These are phyloP conservation scores for Aspergillus transmontanensis DNA, from an alignment of 2,329 filamentous ascomycete species.

Conservation along the genomic window DNA sequence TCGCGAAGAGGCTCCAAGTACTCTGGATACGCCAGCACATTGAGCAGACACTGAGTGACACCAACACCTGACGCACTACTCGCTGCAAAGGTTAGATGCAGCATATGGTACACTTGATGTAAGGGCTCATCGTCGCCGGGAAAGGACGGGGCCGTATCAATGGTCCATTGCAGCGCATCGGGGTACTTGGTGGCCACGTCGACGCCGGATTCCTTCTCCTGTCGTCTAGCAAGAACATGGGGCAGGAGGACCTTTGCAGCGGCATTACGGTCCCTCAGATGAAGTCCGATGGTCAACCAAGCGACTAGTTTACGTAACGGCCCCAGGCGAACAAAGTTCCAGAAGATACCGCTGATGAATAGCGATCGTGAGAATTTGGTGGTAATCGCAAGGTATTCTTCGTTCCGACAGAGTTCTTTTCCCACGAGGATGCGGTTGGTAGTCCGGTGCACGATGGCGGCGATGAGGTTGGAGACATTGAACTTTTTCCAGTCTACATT, in stretches of 20 bases:
- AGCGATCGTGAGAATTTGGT: background rate
- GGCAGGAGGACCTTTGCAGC: background rate
- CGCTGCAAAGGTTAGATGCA: background rate
- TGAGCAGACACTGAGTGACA: background rate
- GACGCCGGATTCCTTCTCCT: background rate
- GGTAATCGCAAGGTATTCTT: background rate
- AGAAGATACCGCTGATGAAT: constrained; percentile 3
- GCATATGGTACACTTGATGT: background rate
- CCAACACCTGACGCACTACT: background rate
- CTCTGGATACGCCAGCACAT: background rate
- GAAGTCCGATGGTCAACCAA: background rate
- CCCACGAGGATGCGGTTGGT: constrained; percentile 3
- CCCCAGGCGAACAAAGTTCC: constrained; percentile 2
- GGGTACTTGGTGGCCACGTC: background rate
- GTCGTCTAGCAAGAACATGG: background rate
- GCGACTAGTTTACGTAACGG: constrained; percentile 1
- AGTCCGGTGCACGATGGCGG: constrained; percentile 1
- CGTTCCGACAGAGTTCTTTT: background rate
- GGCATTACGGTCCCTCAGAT: background rate
- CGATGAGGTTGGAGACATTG: background rate
- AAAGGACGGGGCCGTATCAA: background rate
- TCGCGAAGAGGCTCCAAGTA: background rate
- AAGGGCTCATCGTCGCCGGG: background rate
- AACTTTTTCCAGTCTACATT: background rate
- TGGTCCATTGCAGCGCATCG: background rate